phyloP scores from a whole-genome alignment of 1,139 yeast genomes.

The Kurtzmaniella quercitrusa region DNA sequence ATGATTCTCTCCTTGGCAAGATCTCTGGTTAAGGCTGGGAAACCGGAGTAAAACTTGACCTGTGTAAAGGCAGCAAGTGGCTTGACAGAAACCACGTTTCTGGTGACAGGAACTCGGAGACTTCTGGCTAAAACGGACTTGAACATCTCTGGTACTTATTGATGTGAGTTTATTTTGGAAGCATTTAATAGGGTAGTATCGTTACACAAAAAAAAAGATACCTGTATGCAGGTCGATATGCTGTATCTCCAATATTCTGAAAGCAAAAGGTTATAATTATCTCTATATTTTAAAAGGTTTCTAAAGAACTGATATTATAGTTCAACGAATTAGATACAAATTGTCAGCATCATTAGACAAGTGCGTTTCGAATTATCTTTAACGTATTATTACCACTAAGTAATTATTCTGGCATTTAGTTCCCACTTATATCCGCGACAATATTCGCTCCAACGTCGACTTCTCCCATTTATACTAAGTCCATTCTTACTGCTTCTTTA shows the following conservation, averaged over 20 bases:
- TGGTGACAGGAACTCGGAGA: slow-evolving; percentile 20
- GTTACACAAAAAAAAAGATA: slow-evolving; percentile 1
- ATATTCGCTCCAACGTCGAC: too few relatives aligned
- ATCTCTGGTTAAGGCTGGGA: slow-evolving; percentile 65
- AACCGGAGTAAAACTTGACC: slow-evolving; percentile 54
- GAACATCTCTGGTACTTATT: slow-evolving; percentile 24
- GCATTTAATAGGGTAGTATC: background rate
- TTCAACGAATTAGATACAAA: too few relatives aligned
- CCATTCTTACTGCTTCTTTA: too few relatives aligned
- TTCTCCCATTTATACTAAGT: background rate
- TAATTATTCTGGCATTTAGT: too few relatives aligned
- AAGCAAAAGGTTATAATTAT: too few relatives aligned
- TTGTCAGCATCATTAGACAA: too few relatives aligned
- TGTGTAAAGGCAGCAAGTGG: slow-evolving; percentile 13
- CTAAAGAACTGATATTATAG: too few relatives aligned
- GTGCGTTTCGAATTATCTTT: too few relatives aligned
- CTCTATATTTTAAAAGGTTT: too few relatives aligned
- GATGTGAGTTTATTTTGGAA: slow-evolving; percentile 1
- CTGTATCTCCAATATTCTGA: too few relatives aligned
- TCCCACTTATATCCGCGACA: too few relatives aligned
- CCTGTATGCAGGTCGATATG: slow-evolving; percentile 11
- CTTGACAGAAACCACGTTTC: slow-evolving; percentile 11
- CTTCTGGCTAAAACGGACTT: slow-evolving; percentile 29
- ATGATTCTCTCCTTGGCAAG: slow-evolving; percentile 72
- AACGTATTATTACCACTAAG: too few relatives aligned